Percentiles rank a stretch among this genome's conserved stretches.
Conservation (phyloP, 345 rosid genomes). For the Sonneratia caseolaris region DNA sequence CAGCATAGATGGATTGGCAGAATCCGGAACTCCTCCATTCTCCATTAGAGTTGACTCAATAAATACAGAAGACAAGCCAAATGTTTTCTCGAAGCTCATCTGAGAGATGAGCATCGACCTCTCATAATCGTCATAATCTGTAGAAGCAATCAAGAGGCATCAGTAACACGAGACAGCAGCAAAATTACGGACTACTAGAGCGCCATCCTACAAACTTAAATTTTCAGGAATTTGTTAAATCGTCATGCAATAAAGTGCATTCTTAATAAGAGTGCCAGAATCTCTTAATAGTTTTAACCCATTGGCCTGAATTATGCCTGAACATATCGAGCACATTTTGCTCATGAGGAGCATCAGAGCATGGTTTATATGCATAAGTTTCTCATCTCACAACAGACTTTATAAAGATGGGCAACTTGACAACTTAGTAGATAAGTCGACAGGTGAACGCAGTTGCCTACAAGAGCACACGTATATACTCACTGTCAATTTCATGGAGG, state of each 20-base stretch:
- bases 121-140: constrained; percentile 87
- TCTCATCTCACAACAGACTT: too few relatives aligned
- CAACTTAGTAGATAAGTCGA: too few relatives aligned
- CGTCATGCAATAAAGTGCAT: background rate
- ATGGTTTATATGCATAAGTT: too few relatives aligned
- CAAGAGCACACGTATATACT: constrained; percentile 22
- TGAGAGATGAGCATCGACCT: constrained; percentile 92
- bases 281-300: background rate
- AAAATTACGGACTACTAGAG: background rate
- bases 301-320: background rate
- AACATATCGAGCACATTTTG: background rate
- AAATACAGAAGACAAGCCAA: constrained; percentile 88
- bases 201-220: background rate
- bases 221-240: background rate
- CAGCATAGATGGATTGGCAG: constrained; percentile 65
- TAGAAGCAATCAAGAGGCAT: constrained; percentile 2
- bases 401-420: too few relatives aligned
- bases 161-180: background rate
- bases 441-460: background rate
- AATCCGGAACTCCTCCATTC: constrained; percentile 87
- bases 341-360: too few relatives aligned
- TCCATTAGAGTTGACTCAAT: constrained; percentile 90
- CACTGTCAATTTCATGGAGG: constrained; percentile 80
- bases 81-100: constrained; percentile 89
- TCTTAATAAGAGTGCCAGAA: background rate